Evolutionary conservation across 176 grass and related monocot species (phyloP).

Genomic region (Avena eriantha): DNA sequence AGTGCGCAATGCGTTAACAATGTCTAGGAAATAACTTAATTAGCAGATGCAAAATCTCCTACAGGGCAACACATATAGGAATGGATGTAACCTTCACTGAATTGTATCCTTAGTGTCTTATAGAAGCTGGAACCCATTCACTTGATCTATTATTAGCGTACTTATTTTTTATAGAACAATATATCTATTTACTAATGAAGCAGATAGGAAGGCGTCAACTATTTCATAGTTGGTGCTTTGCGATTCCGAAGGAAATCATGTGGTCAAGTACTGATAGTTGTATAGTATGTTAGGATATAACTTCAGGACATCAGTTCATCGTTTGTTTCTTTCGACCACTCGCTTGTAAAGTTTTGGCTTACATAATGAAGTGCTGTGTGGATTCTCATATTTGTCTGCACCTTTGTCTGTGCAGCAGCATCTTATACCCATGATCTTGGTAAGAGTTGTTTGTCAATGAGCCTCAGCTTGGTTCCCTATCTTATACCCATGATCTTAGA

Average conservation of each 20-base stretch:
- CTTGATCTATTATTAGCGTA: neutral
- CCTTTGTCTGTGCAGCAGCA: constrained; percentile 14
- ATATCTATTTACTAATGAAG: neutral
- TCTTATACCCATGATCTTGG: neutral
- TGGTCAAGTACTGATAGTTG: neutral
- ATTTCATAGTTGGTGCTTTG: neutral
- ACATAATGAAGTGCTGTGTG: neutral
- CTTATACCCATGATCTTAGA: neutral
- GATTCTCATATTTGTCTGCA: neutral
- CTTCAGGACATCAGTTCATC: constrained; percentile 15
- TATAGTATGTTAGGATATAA: neutral
- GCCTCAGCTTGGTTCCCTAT: neutral
- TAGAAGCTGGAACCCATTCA: neutral
- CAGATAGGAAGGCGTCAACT: neutral
- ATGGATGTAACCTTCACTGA: neutral
- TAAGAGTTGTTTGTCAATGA: neutral
- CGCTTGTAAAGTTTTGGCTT: neutral
- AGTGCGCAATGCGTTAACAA: neutral
- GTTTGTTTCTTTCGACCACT: neutral
- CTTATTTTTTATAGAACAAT: neutral
- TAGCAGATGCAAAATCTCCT: neutral
- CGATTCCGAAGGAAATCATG: neutral
- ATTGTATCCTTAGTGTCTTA: neutral
- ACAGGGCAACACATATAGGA: neutral
- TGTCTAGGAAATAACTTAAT: neutral